These are phyloP conservation scores for Mycena metata DNA, from an alignment of 768 basidiomycete species.

Conservation along the genomic window DNA sequence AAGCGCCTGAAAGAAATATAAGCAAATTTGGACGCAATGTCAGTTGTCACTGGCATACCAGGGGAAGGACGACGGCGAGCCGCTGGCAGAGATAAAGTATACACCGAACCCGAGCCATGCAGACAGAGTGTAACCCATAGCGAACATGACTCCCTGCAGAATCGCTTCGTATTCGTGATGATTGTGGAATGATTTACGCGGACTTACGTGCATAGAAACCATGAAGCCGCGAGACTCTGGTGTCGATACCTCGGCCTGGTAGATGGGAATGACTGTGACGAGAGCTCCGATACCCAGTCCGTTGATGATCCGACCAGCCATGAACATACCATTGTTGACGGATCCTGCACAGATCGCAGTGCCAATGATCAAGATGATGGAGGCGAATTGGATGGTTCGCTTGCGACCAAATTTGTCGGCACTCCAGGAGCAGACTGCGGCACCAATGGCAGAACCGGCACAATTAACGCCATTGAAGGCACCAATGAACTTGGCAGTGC, in stretches of 20 bases:
- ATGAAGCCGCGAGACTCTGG: slow-evolving; percentile 11
- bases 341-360: slow-evolving; percentile 18
- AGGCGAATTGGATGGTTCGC: slow-evolving; percentile 17
- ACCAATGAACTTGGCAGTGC: slow-evolving; percentile 19
- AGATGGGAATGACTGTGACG: slow-evolving; percentile 14
- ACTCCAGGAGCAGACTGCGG: slow-evolving; percentile 19
- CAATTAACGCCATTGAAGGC: slow-evolving; percentile 19
- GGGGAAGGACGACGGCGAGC: slow-evolving; percentile 10
- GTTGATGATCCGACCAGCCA: slow-evolving; percentile 20
- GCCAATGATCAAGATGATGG: slow-evolving; percentile 17
- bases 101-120: slow-evolving; percentile 12
- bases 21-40: slow-evolving; percentile 8
- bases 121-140: slow-evolving; percentile 14
- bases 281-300: slow-evolving; percentile 20
- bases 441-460: slow-evolving; percentile 18
- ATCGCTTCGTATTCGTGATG: slow-evolving; percentile 7
- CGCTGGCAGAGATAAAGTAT: slow-evolving; percentile 13
- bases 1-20: slow-evolving; percentile 14
- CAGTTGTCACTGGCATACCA: slow-evolving; percentile 12
- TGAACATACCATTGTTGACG: slow-evolving; percentile 18
- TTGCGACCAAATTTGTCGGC: slow-evolving; percentile 20
- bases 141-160: slow-evolving; percentile 11
- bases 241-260: slow-evolving; percentile 10
- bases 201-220: slow-evolving; percentile 14
- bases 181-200: slow-evolving; percentile 6